Conservation (phyloP, 768 basidiomycete species). For the Auriscalpium orientale region DNA sequence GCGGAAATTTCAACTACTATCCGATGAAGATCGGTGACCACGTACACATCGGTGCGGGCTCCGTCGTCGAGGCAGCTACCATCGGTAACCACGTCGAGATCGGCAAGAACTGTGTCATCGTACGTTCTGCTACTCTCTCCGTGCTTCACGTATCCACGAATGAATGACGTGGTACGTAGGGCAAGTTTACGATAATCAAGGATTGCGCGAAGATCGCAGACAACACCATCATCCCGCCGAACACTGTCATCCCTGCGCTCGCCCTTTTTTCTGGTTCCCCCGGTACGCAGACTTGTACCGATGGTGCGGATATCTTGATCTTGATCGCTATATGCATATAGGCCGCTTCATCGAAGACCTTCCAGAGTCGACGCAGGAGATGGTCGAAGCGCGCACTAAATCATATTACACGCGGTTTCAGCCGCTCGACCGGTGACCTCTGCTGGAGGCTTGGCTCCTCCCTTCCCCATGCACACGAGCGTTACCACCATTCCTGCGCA, state of each 20-base stretch:
- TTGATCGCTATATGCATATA: constrained; percentile 22
- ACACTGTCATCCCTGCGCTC: constrained; percentile 87
- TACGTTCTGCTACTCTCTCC: constrained; percentile 30
- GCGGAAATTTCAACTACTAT: constrained; percentile 92
- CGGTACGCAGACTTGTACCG: constrained; percentile 38
- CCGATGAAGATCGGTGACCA: constrained; percentile 96
- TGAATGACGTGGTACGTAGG: constrained; percentile 37
- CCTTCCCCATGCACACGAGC: too few species aligned
- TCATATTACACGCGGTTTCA: constrained; percentile 81
- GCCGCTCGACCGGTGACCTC: constrained; percentile 27
- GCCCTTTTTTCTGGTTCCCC: constrained; percentile 85
- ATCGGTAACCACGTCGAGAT: constrained; percentile 94
- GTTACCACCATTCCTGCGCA: too few species aligned
- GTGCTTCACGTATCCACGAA: neutral
- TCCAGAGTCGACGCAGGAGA: constrained; percentile 91
- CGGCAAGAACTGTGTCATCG: constrained; percentile 92
- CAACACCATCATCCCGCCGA: constrained; percentile 83
- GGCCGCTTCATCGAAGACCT: constrained; percentile 79
- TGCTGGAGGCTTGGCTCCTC: too few species aligned
- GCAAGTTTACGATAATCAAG: constrained; percentile 94
- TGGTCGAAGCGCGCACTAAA: constrained; percentile 80
- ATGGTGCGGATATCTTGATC: neutral
- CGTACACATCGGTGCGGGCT: constrained; percentile 87
- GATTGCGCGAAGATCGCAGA: constrained; percentile 90
- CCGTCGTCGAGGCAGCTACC: constrained; percentile 87